Base-by-base conservation (phyloP, 192 early-diverging fungal genomes). In the Kappamyces sp. region DNA sequence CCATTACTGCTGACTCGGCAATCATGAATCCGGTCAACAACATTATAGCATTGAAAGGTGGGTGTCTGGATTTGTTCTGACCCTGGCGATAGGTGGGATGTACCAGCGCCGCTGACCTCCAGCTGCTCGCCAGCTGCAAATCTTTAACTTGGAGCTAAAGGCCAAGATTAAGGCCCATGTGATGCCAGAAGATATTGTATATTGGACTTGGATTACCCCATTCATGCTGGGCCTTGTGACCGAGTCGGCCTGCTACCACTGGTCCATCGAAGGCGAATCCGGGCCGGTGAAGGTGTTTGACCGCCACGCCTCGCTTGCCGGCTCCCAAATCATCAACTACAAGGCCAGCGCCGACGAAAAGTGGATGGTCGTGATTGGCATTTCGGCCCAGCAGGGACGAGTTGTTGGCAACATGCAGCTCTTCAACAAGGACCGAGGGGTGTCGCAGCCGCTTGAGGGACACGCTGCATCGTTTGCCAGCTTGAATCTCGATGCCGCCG, bases 371-470 rank as follows among this genome's bases (percentile, higher is more conserved):
- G 76, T 99, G 30, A 82, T 96, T 49, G 94, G 96, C 40, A 99
- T 99, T 53, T 89, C 91, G 15, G 90, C 91, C 29, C 81, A 81
- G 76, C 79, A 90, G 51, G 86, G 85, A 7, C 91, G 93, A 51
- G 90, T 99, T 47, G 90, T 87, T 3, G 96, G 96, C 45, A 86
- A 84, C 47, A 97, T 99, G 92, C 96, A 99, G 70, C 77, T 99
- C 35, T 97, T 88, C 71, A 91, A 88, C 63, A 91, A 88, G 66
- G 94, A 94, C 54, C 86, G 93, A 54, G 79, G 81, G 30, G 88
- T 93, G 49, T 90, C 86, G 63, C 96, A 99, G 72, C 84, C 86
- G 45, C 87, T 99, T 45, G 94, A 99, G 72, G 96, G 92, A 33
- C 94, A 99, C 62, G 93, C 94, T 34, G 92, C 90, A 30, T 88